Evolutionary conservation across 257 asterid genomes (phyloP).

Genomic region (Solanum clarkiae): DNA sequence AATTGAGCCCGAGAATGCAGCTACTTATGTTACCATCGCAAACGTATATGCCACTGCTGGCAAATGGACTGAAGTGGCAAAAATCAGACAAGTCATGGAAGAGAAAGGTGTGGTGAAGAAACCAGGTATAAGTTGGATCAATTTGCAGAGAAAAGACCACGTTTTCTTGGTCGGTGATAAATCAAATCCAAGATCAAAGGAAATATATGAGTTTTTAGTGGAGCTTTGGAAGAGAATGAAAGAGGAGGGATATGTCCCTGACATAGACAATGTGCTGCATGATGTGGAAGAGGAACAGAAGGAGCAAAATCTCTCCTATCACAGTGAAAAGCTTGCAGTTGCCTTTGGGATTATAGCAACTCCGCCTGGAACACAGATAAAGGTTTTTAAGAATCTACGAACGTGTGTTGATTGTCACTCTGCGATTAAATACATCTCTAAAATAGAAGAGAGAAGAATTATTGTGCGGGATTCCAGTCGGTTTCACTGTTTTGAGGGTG

Average conservation of each 20-base stretch:
- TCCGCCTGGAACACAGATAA: slow-evolving; percentile 33
- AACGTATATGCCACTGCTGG: slow-evolving; percentile 53
- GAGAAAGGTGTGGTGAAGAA: slow-evolving; percentile 51
- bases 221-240: slow-evolving; percentile 53
- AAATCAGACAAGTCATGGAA: slow-evolving; percentile 48
- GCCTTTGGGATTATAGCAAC: slow-evolving; percentile 56
- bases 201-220: slow-evolving; percentile 33
- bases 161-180: slow-evolving; percentile 50
- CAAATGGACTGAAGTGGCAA: slow-evolving; percentile 55
- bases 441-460: slow-evolving; percentile 42
- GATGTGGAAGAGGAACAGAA: slow-evolving; percentile 83
- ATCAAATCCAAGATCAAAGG: slow-evolving; percentile 30
- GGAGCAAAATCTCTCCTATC: slow-evolving; percentile 45
- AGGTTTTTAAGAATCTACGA: slow-evolving; percentile 69
- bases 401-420: slow-evolving; percentile 76
- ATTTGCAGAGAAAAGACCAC: slow-evolving; percentile 26
- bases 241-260: slow-evolving; percentile 59
- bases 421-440: slow-evolving; percentile 58
- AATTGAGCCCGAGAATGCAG: slow-evolving; percentile 61
- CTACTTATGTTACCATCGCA: slow-evolving; percentile 68
- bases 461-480: slow-evolving; percentile 51
- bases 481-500: slow-evolving; percentile 55
- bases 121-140: slow-evolving; percentile 70
- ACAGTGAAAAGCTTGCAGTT: slow-evolving; percentile 71
- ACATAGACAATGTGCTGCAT: slow-evolving; percentile 45